phyloP scores from a whole-genome alignment of 1,139 yeast species.

The Nakaseomyces nivariensis region DNA sequence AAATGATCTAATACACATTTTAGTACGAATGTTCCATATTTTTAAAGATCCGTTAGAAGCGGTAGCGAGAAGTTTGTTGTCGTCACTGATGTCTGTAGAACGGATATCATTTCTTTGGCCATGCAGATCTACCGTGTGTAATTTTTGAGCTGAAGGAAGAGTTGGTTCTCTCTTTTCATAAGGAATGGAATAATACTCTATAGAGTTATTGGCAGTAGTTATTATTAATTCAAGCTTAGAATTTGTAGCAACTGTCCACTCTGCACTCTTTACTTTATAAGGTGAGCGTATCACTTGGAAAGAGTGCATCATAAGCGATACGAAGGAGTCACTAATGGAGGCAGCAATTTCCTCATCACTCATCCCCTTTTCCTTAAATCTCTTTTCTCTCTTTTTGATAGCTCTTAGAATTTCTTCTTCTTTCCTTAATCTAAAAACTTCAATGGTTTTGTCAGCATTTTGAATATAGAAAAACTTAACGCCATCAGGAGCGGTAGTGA shows the following conservation, averaged over 20 bases:
- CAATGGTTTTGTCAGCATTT: slow-evolving; percentile 74
- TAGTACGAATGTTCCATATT: slow-evolving; percentile 74
- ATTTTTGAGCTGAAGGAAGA: slow-evolving; percentile 35
- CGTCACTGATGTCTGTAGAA: slow-evolving; percentile 71
- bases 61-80: slow-evolving; percentile 70
- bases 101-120: slow-evolving; percentile 91
- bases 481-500: slow-evolving; percentile 35
- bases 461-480: slow-evolving; percentile 54
- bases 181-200: slow-evolving; percentile 55
- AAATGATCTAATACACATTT: slow-evolving; percentile 72
- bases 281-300: slow-evolving; percentile 50
- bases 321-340: slow-evolving; percentile 45
- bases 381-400: slow-evolving; percentile 64
- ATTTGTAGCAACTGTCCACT: slow-evolving; percentile 41
- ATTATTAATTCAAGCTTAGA: slow-evolving; percentile 49
- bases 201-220: slow-evolving; percentile 61
- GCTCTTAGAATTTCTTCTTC: slow-evolving; percentile 77
- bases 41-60: slow-evolving; percentile 87
- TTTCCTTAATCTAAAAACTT: slow-evolving; percentile 66
- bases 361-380: slow-evolving; percentile 63
- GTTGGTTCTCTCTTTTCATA: slow-evolving; percentile 42
- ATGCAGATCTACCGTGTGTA: slow-evolving; percentile 53
- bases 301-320: slow-evolving; percentile 52
- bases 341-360: slow-evolving; percentile 52
- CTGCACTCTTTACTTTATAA: slow-evolving; percentile 47